A percentile compares a stretch with the other conserved stretches of the same genome.
phyloP scores from a whole-genome alignment of 495 filamentous ascomycete genomes.

The Cercophora sp. region DNA sequence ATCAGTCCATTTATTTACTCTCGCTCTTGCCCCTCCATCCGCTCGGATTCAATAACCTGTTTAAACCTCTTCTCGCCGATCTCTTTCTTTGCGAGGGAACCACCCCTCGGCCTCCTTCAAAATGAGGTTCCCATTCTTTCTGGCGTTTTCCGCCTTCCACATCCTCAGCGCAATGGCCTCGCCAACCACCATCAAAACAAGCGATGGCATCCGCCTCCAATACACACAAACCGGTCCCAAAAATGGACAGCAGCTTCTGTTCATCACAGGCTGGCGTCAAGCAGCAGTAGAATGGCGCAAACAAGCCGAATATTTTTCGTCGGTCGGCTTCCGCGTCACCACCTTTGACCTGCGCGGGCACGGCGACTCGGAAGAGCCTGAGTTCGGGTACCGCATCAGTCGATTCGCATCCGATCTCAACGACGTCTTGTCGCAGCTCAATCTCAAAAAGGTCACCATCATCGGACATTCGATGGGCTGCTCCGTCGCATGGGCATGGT shows the following conservation, averaged over 20 bases:
- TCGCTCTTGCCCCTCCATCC: too few species aligned
- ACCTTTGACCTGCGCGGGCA: slow-evolving; percentile 13
- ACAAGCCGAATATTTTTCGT: slow-evolving; percentile 13
- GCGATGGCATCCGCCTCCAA: slow-evolving; percentile 7
- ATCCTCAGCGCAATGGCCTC: neutral
- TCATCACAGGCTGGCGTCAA: slow-evolving; percentile 16
- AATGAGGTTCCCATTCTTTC: slow-evolving; percentile 15
- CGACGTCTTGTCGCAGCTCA: slow-evolving; percentile 10
- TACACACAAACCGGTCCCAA: slow-evolving; percentile 12
- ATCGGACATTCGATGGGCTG: slow-evolving; percentile 15
- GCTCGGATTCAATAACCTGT: too few species aligned
- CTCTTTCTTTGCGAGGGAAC: too few species aligned
- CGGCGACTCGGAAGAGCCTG: slow-evolving; percentile 15
- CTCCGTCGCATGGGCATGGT: slow-evolving; percentile 15
- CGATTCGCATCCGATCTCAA: slow-evolving; percentile 16
- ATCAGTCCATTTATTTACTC: too few species aligned
- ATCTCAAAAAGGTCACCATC: slow-evolving; percentile 11
- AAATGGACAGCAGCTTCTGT: slow-evolving; percentile 11
- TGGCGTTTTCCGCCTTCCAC: neutral
- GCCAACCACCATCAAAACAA: slow-evolving; percentile 3
- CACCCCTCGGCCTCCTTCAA: too few species aligned
- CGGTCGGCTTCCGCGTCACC: slow-evolving; percentile 14
- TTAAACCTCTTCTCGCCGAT: too few species aligned
- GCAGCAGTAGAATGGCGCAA: slow-evolving; percentile 13
- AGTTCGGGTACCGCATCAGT: slow-evolving; percentile 17